These are phyloP conservation scores for Mychonastes homosphaera DNA, from an alignment of 139 green algal species.

Conservation along the genomic window DNA sequence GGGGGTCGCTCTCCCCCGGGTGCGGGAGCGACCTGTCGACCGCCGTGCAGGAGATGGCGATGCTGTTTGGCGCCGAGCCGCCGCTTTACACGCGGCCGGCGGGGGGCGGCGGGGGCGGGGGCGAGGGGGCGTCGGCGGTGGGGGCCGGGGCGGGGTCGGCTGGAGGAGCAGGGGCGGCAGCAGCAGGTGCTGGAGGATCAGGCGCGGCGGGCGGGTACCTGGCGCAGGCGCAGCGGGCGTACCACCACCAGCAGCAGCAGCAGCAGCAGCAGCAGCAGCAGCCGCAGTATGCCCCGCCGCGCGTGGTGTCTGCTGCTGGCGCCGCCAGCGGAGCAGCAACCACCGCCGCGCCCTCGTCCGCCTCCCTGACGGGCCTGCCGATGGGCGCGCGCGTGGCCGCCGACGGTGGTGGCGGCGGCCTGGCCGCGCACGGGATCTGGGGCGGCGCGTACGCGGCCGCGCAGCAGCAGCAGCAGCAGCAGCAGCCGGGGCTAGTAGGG, in stretches of 20 bases:
- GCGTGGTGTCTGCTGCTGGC: no score
- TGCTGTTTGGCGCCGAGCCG: slow-evolving; percentile 70
- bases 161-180: slow-evolving; percentile 15
- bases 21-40: slow-evolving; percentile 32
- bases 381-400: neutral
- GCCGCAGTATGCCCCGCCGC: no score
- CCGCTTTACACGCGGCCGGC: slow-evolving; percentile 69
- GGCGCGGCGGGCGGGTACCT: neutral
- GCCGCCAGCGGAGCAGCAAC: slow-evolving; percentile 3
- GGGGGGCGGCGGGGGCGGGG: slow-evolving; percentile 16
- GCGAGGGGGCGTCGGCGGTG: neutral
- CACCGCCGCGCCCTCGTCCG: no score
- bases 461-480: slow-evolving; percentile 11
- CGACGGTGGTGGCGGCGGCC: neutral
- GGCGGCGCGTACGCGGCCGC: slow-evolving; percentile 15
- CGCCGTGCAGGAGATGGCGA: slow-evolving; percentile 45
- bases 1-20: neutral
- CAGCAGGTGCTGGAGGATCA: slow-evolving; percentile 2
- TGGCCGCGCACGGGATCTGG: slow-evolving; percentile 10
- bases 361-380: no score
- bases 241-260: slow-evolving; percentile 3
- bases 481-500: slow-evolving; percentile 3
- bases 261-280: slow-evolving; percentile 15
- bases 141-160: no score
- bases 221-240: neutral